These are phyloP conservation scores for Apocynum venetum DNA, from an alignment of 257 asterid species.

Conservation along the genomic window DNA sequence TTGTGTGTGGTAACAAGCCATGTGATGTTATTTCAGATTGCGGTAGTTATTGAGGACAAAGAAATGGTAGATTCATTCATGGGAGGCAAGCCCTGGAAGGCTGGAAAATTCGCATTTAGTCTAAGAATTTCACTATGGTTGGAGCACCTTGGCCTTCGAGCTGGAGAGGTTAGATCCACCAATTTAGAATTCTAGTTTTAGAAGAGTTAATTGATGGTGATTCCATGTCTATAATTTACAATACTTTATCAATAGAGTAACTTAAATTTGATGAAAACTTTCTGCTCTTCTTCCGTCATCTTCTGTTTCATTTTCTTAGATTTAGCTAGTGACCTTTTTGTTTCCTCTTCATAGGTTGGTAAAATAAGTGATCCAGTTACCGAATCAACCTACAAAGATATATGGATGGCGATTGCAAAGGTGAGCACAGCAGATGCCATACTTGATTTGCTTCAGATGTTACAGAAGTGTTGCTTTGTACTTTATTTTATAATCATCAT, in stretches of 20 bases:
- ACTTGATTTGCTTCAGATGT: background rate
- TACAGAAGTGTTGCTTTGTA: no score
- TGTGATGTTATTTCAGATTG: constrained; percentile 55
- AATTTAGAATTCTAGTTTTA: background rate
- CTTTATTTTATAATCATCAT: background rate
- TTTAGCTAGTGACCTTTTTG: constrained; percentile 9
- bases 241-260: background rate
- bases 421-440: constrained; percentile 32
- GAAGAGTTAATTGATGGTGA: background rate
- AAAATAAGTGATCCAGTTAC: constrained; percentile 74
- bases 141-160: constrained; percentile 88
- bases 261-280: background rate
- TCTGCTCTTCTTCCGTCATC: background rate
- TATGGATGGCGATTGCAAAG: constrained; percentile 97
- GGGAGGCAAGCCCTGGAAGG: constrained; percentile 79
- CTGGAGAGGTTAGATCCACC: constrained; percentile 50
- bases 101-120: constrained; percentile 84
- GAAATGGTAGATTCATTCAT: constrained; percentile 76
- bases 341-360: constrained; percentile 40
- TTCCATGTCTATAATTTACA: background rate
- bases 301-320: background rate
- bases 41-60: constrained; percentile 81
- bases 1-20: background rate
- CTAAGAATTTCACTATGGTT: constrained; percentile 91
- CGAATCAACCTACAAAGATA: constrained; percentile 81